Evolutionary conservation across 495 filamentous ascomycete species (phyloP).

Genomic region (Clohesyomyces aquaticus): DNA sequence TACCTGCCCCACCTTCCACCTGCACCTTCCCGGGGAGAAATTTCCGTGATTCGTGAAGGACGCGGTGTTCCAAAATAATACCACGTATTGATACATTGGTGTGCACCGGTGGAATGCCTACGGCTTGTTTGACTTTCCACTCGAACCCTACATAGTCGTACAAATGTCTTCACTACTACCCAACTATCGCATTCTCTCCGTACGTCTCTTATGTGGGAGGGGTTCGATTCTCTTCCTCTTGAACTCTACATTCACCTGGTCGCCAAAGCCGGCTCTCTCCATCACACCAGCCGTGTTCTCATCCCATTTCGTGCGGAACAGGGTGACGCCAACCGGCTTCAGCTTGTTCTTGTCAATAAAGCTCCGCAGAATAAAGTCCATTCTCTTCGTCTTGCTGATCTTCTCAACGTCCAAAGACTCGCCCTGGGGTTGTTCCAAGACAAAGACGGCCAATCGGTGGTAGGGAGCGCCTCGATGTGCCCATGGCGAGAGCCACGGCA

Average conservation of each 20-base stretch:
- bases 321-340: constrained; percentile 73
- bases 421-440: constrained; percentile 75
- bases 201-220: constrained; percentile 50
- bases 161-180: constrained; percentile 12
- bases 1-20: too few relatives aligned
- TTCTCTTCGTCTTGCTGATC: constrained; percentile 58
- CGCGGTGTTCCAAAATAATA: too few relatives aligned
- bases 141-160: background rate
- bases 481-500: constrained; percentile 82
- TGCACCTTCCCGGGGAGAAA: too few relatives aligned
- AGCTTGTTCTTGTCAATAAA: constrained; percentile 71
- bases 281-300: constrained; percentile 83
- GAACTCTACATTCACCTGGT: constrained; percentile 79
- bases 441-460: constrained; percentile 81
- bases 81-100: too few relatives aligned
- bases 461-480: constrained; percentile 90
- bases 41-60: too few relatives aligned
- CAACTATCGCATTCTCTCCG: constrained; percentile 44
- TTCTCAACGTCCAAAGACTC: constrained; percentile 63
- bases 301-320: constrained; percentile 93
- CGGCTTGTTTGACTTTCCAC: background rate
- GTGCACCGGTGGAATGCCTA: too few relatives aligned
- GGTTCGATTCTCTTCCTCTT: constrained; percentile 69
- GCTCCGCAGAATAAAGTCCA: constrained; percentile 71
- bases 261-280: constrained; percentile 71